Evolutionary conservation across 129 eudicot genomes (phyloP), one percentile per base, ranked within the genome.

Genomic region (Ambrosia artemisiifolia): DNA sequence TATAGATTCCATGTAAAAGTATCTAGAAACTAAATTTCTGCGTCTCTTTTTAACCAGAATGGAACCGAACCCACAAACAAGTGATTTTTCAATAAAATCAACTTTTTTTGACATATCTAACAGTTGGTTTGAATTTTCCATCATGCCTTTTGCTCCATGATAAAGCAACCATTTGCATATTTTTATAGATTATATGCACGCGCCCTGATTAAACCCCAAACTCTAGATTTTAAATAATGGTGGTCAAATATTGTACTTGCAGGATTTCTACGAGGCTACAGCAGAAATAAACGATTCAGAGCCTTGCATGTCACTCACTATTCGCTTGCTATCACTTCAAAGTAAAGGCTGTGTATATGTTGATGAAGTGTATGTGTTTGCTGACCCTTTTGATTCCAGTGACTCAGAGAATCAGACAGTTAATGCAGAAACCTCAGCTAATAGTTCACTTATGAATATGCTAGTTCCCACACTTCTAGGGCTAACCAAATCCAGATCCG

Each of bases 181-280:
- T 7, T 49, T 54, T 19, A 19, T 54, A 54, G 32, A 49, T n/a
- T 54, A 9, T 14, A 47, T 47, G 60, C 60, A 18, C 61, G 8
- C 19, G 19, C 61, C 0, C 33, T 54, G 30, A 54, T 6, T 19
- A 6, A 35, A 35, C 38, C 38, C 38, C 2, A 35, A 40, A 40
- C 9, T 10, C 44, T 55, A 19, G 75, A 54, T 70, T 48, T 9
- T 3, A 54, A 71, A 47, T 55, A n/a, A 20, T 54, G 53, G 60
- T 36, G 46, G 19, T 54, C 6, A 14, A 55, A 24, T 71, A 57
- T 74, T 6, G n/a, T 53, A 0, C 72, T 9, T 62, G 60, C 89
- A 94, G 98, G 89, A 90, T 77, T 75, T 78, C 65, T 90, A 80
- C 11, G 99, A 95, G 84, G 99, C 99, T 75, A 90, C 99, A 60